These are phyloP conservation scores for Rubus idaeus DNA, from an alignment of 306 rosid genomes.

Conservation along the genomic window DNA sequence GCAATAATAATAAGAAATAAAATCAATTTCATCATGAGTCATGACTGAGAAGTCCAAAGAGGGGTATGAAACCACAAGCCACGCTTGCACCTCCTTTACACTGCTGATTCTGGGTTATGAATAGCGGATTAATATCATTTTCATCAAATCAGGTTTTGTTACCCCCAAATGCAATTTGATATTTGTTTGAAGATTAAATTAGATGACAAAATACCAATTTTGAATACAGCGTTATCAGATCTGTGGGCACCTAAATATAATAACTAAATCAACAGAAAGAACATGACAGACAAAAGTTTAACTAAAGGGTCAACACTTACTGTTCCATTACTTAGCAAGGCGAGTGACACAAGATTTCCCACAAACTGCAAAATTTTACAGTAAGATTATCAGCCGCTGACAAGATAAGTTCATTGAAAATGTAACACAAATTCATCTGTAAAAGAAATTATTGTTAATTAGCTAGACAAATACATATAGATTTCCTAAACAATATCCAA, in stretches of 20 bases:
- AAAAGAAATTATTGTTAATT: neutral
- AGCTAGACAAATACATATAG: conserved; percentile 9
- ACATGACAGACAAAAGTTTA: conserved; percentile 25
- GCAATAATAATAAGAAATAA: neutral
- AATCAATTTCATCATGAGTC: neutral
- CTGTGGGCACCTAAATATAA: neutral
- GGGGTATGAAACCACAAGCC: neutral
- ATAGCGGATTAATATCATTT: neutral
- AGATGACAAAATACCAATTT: neutral
- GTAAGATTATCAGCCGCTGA: neutral
- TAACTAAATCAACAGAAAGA: neutral
- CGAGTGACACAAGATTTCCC: conserved; percentile 85
- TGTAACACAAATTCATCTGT: conserved; percentile 8
- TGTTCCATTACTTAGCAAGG: conserved; percentile 59
- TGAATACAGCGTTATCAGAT: neutral
- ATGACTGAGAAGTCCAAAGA: neutral
- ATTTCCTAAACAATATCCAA: neutral
- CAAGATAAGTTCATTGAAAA: conserved; percentile 11
- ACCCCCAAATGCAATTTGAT: neutral
- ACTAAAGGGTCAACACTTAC: conserved; percentile 40
- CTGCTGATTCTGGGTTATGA: neutral
- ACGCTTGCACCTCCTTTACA: neutral
- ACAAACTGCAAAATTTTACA: conserved; percentile 56
- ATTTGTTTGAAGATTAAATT: neutral
- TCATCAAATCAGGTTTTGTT: neutral